Conservation (phyloP, 805 yeast species). For the Hanseniaspora occidentalis region DNA sequence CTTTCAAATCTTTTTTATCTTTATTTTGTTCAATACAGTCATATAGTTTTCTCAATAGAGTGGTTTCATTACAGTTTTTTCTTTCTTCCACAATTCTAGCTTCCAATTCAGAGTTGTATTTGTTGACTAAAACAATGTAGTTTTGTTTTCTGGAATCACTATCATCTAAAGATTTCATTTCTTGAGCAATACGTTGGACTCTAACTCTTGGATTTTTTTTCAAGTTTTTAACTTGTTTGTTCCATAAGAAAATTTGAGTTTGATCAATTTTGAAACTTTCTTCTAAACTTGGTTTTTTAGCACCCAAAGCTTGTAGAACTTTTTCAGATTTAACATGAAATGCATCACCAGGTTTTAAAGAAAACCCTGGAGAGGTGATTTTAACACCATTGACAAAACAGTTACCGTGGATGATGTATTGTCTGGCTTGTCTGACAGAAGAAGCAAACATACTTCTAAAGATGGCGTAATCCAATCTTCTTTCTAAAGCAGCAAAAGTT, state of each 20-base stretch:
- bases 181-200: not conserved
- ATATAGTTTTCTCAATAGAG: conserved; percentile 34
- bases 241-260: conserved; percentile 65
- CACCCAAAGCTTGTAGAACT: conserved; percentile 77
- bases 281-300: conserved; percentile 63
- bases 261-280: conserved; percentile 59
- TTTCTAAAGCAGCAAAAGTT: conserved; percentile 79
- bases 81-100: conserved; percentile 13
- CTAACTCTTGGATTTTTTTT: conserved; percentile 28
- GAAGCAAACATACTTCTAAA: conserved; percentile 91
- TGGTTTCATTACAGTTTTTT: conserved; percentile 31
- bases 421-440: conserved; percentile 87
- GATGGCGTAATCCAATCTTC: conserved; percentile 77
- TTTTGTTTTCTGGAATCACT: conserved; percentile 15
- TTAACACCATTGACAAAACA: conserved; percentile 78
- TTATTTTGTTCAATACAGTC: conserved; percentile 13
- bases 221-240: conserved; percentile 51
- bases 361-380: conserved; percentile 68
- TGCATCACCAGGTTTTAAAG: conserved; percentile 73
- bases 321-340: conserved; percentile 77
- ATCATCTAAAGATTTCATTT: not conserved
- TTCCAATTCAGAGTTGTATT: conserved; percentile 16
- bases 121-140: conserved; percentile 14
- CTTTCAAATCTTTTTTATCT: conserved; percentile 14
- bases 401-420: conserved; percentile 66